Base-by-base conservation (phyloP, 2,329 filamentous ascomycete species). In the Botrytis tulipae region DNA sequence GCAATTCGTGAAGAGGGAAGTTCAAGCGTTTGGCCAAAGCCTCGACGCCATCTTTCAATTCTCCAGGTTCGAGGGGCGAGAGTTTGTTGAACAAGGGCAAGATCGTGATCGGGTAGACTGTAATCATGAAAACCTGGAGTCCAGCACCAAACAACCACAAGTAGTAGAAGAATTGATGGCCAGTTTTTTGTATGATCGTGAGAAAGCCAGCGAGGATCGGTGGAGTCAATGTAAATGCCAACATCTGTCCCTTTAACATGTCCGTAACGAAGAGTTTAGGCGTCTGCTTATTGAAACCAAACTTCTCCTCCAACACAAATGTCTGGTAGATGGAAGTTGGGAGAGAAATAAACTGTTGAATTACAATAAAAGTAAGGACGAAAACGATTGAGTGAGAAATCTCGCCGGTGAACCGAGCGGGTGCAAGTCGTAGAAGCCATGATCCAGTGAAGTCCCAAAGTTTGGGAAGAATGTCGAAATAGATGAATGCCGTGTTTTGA, bases 261-360 rank as follows among this genome's bases (percentile, higher is more conserved):
- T 99, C 96, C 79, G 89, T 93, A 71, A 98, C 82, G 87, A 95
- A 99, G 44, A 98, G 87, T 82, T 90, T 91, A 72, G 94, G 85
- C 0, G 96, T 98, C 87, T 97, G 94, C 86, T 99, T 99, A 84
- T 99, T 99, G 89, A 99, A 99, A 68, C 96, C 96, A 79, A 97
- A 99, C 82, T 94, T 93, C 84, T 98, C 95, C 84, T 99, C 96
- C 73, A 99, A 87, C 66, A 98, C 93, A 81, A 99, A 99, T 20
- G 94, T 96, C 84, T 95, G 91, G 86, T 98, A 99, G 83, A 98
- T 90, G 72, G 90, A 92, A 74, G 91, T 88, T 4, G 96, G 96
- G 71, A 98, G 85, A 73, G 91, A 92, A 76, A 97, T 84, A 72
- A 93, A 77, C 80, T 95, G 93, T 78, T 94, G 92, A 79, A 97